Percentiles rank a stretch among this genome's conserved stretches.
Conservation (phyloP, 306 rosid species). For the Luffa aegyptiaca region DNA sequence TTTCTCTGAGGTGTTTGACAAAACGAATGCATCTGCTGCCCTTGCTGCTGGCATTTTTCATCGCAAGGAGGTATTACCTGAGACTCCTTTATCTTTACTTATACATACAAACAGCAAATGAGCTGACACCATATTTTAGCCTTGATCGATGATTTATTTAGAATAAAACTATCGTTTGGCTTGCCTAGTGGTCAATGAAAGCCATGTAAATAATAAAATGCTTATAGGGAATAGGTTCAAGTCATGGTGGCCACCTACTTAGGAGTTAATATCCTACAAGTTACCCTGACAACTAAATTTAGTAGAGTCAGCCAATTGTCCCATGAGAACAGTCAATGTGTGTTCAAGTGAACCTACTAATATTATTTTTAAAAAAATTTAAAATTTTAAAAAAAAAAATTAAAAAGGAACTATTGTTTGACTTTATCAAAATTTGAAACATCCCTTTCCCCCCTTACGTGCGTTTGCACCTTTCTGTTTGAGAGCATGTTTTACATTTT, state of each 20-base stretch:
- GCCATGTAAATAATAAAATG: too few relatives aligned
- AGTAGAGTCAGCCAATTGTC: too few relatives aligned
- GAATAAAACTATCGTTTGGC: background rate
- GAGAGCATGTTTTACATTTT: background rate
- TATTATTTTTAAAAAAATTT: too few relatives aligned
- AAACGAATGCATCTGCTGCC: constrained; percentile 89
- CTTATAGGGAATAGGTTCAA: too few relatives aligned
- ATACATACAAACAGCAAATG: background rate
- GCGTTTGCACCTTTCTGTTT: background rate
- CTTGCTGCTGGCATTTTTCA: constrained; percentile 99
- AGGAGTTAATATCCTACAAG: too few relatives aligned
- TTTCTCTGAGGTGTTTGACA: constrained; percentile 70
- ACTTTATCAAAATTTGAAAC: background rate
- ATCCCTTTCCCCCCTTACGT: background rate
- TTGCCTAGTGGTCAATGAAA: background rate
- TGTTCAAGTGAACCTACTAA: too few relatives aligned
- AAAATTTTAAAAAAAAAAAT: too few relatives aligned
- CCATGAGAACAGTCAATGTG: too few relatives aligned
- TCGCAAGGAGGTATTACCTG: constrained; percentile 66
- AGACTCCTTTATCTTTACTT: background rate
- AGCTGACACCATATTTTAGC: background rate
- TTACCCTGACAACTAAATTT: too few relatives aligned
- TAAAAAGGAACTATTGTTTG: background rate
- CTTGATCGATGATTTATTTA: background rate
- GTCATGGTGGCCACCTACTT: too few relatives aligned